Base-by-base conservation (phyloP, 2,329 filamentous ascomycete species). In the Phialophora verrucosa region DNA sequence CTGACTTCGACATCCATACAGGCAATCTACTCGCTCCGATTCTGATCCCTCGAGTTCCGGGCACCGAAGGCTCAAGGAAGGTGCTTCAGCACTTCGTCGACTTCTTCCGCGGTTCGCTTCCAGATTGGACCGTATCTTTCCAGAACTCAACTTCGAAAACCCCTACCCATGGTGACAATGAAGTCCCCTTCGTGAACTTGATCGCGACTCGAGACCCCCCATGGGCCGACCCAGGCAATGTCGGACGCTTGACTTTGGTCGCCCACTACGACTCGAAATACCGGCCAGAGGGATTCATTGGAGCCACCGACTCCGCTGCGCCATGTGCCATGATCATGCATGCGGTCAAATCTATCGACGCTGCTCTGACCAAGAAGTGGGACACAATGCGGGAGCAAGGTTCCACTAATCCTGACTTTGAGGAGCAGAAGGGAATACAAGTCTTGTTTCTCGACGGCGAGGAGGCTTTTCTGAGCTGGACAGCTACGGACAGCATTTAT, bases 261-360 rank as follows among this genome's bases (percentile, higher is more conserved):
- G 95, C 95, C 49, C 95, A 99, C 76, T 98, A 97, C 77, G 95
- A 99, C 74, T 93, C 89, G 76, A 91, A 96, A 79, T 84, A 90
- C 65, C 83, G 83, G 29, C 94, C 93, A 0, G 81, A 88, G 67
- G 94, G 93, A 0, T 99, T 99, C 76, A 91, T 99, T 65, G 95
- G 95, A 0, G 95, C 94, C 0, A 96, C 88, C 14, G 95, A 99
- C 76, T 97, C 92, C 73, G 95, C 95, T 1, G 95, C 91, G 20
- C 93, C 95, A 10, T 98, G 94, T 78, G 95, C 95, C 0, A 93
- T 98, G 84, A 83, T 99, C 65, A 85, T 99, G 87, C 91, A 97
- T 76, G 88, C 90, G 12, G 91, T 93, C 68, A 84, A 89, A 71
- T 91, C 88, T 69, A 87, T 99, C 54, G 93, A 98, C 74, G 84